Conservation (phyloP, 257 asterid genomes). For the Parsonsia alboflavescens region DNA sequence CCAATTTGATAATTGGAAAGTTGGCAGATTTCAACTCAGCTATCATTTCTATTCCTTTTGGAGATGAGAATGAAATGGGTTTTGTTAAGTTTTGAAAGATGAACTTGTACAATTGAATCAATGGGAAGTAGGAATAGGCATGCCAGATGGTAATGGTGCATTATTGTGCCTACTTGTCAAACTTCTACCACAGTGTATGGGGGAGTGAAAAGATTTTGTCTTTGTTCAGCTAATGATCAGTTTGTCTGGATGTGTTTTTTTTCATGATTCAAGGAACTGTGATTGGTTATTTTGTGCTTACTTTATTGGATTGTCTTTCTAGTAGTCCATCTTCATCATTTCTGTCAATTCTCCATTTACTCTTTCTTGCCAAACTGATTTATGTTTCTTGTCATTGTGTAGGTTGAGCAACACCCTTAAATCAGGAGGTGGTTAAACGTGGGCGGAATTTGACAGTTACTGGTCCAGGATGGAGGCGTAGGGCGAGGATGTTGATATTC, state of each 20-base stretch:
- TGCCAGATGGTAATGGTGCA: neutral
- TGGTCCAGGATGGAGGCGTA: conserved; percentile 16
- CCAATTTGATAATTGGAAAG: neutral
- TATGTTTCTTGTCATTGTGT: conserved; percentile 6
- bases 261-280: neutral
- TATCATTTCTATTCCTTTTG: neutral
- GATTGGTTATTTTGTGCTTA: too few relatives aligned
- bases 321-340: neutral
- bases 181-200: neutral
- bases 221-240: neutral
- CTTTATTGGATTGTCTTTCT: too few relatives aligned
- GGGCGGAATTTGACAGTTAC: conserved; percentile 17
- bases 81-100: neutral
- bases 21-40: neutral
- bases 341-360: too few relatives aligned
- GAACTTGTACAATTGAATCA: neutral
- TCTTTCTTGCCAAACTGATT: conserved; percentile 5
- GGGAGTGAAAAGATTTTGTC: too few relatives aligned
- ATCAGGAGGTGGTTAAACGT: conserved; percentile 57
- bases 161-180: neutral
- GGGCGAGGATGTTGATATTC: conserved; percentile 13
- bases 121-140: neutral
- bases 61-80: neutral
- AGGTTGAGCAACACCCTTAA: conserved; percentile 89
- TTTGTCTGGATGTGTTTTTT: neutral